A percentile compares a stretch with the other conserved stretches of the same genome.
Conservation (phyloP, 257 asterid genomes). For the Solanum lycopersicoides region DNA sequence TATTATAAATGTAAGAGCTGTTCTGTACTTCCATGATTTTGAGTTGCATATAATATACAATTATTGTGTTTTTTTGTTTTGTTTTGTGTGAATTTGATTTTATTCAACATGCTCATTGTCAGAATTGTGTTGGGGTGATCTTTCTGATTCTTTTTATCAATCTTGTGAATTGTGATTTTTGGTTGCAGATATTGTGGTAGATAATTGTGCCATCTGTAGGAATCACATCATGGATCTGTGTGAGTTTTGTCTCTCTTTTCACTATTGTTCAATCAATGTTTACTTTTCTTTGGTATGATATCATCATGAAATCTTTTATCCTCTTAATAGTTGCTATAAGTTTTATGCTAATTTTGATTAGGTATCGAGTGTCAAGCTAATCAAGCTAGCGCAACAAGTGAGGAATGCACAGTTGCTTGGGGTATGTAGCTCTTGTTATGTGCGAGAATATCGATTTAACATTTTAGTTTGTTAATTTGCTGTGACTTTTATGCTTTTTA, state of each 20-base stretch:
- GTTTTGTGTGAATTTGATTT: not conserved
- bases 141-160: not conserved
- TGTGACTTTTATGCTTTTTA: not conserved
- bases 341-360: constrained; percentile 6
- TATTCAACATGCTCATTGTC: not conserved
- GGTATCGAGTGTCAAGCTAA: constrained; percentile 99
- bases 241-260: constrained; percentile 26
- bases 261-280: not conserved
- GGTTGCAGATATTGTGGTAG: constrained; percentile 82
- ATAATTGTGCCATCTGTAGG: constrained; percentile 93
- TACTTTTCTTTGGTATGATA: not conserved
- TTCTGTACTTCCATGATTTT: not conserved
- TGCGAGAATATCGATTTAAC: not conserved
- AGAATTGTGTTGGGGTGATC: not conserved
- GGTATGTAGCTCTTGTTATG: constrained; percentile 40
- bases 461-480: not conserved
- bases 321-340: not conserved
- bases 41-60: not conserved
- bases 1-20: not conserved
- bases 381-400: constrained; percentile 98
- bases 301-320: not conserved
- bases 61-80: not conserved
- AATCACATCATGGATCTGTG: constrained; percentile 98
- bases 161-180: not conserved
- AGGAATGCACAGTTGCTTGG: constrained; percentile 99